These are phyloP conservation scores for Colletotrichum somersetense DNA, from an alignment of 2,329 filamentous ascomycete genomes.

Conservation along the genomic window DNA sequence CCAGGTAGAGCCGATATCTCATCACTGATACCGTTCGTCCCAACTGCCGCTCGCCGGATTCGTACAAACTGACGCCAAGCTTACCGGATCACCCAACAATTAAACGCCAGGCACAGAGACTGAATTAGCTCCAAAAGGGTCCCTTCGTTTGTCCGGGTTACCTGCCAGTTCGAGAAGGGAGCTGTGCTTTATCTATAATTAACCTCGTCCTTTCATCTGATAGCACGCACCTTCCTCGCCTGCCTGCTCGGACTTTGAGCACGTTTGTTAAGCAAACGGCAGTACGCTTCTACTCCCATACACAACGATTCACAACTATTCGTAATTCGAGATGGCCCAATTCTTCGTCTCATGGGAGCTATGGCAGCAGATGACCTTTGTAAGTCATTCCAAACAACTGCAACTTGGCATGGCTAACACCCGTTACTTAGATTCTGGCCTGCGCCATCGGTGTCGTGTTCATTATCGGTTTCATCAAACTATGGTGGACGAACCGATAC, in stretches of 20 bases:
- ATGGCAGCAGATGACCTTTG: conserved; percentile 93
- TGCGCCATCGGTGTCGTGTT: conserved; percentile 79
- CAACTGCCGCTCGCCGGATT: conserved; percentile 28
- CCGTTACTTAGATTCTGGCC: conserved; percentile 72
- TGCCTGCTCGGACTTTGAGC: conserved; percentile 4
- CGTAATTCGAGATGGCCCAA: conserved; percentile 47
- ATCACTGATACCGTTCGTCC: conserved; percentile 34
- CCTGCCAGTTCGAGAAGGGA: conserved; percentile 22
- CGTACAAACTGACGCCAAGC: conserved; percentile 17
- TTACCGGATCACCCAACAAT: conserved; percentile 10
- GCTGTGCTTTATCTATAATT: conserved; percentile 17
- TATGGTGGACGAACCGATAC: conserved; percentile 71
- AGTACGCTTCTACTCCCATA: neutral
- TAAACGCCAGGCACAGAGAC: conserved; percentile 13
- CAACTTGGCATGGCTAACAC: too few relatives aligned
- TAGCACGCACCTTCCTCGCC: conserved; percentile 1
- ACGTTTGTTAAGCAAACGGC: neutral
- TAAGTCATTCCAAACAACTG: conserved; percentile 61
- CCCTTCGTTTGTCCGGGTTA: neutral
- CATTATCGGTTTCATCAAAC: conserved; percentile 73
- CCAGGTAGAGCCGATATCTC: neutral
- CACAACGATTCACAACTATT: neutral
- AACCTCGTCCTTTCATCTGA: conserved; percentile 9
- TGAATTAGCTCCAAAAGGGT: neutral
- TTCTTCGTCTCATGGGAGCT: conserved; percentile 81